These are phyloP conservation scores for Strigomonas culicis DNA, from an alignment of 208 protist species.

Conservation along the genomic window DNA sequence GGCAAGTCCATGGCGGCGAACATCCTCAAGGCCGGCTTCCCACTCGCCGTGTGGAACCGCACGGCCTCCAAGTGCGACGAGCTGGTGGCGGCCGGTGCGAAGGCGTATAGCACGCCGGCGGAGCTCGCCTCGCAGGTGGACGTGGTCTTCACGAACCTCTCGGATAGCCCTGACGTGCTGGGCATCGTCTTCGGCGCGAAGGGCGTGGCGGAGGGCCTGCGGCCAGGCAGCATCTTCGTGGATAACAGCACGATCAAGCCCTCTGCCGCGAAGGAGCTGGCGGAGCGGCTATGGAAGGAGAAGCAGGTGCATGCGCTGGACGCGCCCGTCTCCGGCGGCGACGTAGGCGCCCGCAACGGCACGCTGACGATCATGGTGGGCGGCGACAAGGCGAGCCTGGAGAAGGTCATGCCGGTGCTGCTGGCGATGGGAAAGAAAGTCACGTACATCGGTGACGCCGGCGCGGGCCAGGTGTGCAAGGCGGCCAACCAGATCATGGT, in stretches of 20 bases:
- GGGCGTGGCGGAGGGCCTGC: slow-evolving; percentile 79
- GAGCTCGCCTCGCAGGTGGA: slow-evolving; percentile 80
- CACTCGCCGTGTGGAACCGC: slow-evolving; percentile 85
- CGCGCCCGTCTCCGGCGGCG: slow-evolving; percentile 94
- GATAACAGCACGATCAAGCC: slow-evolving; percentile 96
- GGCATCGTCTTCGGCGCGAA: slow-evolving; percentile 80
- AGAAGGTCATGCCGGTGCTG: slow-evolving; percentile 69
- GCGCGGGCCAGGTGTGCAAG: slow-evolving; percentile 94
- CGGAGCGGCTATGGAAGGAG: slow-evolving; percentile 58
- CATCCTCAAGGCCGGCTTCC: slow-evolving; percentile 87
- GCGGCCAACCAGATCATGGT: slow-evolving; percentile 96
- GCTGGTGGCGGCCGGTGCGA: slow-evolving; percentile 75
- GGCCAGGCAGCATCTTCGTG: slow-evolving; percentile 71
- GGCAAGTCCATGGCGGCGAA: slow-evolving; percentile 90
- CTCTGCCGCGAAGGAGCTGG: slow-evolving; percentile 88
- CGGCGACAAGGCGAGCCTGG: slow-evolving; percentile 78
- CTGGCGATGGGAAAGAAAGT: slow-evolving; percentile 42
- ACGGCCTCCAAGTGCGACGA: slow-evolving; percentile 76
- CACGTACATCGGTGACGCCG: neutral
- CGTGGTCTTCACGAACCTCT: slow-evolving; percentile 92
- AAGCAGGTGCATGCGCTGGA: slow-evolving; percentile 86
- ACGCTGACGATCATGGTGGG: slow-evolving; percentile 95
- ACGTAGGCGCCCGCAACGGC: slow-evolving; percentile 92
- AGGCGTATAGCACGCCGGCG: slow-evolving; percentile 51
- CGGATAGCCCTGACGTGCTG: slow-evolving; percentile 87